Conservation (phyloP, 202 grass and related monocot species). For the Saccharum hybrid region DNA sequence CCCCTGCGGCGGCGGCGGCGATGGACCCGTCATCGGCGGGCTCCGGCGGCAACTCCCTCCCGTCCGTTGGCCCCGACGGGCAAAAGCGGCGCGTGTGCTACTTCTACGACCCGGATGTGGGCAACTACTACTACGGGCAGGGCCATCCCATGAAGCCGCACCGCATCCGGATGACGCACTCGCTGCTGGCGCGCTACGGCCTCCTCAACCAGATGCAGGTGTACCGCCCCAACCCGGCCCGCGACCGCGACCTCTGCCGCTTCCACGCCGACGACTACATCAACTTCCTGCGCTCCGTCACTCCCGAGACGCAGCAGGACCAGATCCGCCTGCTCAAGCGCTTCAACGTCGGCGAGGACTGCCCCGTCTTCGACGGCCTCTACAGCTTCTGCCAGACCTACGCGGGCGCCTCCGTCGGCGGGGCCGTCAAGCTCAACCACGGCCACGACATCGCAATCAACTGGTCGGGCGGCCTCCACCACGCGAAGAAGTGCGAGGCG, state of each 20-base stretch:
- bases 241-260: constrained; percentile 74
- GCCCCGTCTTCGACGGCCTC: constrained; percentile 84
- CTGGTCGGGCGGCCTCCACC: constrained; percentile 84
- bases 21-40: constrained; percentile 62
- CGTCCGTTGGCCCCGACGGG: constrained; percentile 60
- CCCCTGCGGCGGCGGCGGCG: constrained; percentile 34
- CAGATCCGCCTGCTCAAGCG: constrained; percentile 66
- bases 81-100: constrained; percentile 93
- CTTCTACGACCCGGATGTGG: constrained; percentile 95
- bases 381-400: constrained; percentile 95
- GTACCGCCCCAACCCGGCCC: constrained; percentile 60
- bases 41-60: constrained; percentile 76
- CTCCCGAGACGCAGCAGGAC: constrained; percentile 82
- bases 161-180: constrained; percentile 95
- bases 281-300: constrained; percentile 73
- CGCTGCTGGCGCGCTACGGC: constrained; percentile 67
- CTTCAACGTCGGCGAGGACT: constrained; percentile 91
- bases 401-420: constrained; percentile 74
- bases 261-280: constrained; percentile 98
- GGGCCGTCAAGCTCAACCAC: constrained; percentile 81
- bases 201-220: constrained; percentile 82
- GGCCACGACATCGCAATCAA: constrained; percentile 89
- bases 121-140: constrained; percentile 98
- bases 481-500: constrained; percentile 83
- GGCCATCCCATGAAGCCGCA: constrained; percentile 93